These are phyloP conservation scores for Amphichorda felina DNA, from an alignment of 2,329 filamentous ascomycete genomes.

Conservation along the genomic window DNA sequence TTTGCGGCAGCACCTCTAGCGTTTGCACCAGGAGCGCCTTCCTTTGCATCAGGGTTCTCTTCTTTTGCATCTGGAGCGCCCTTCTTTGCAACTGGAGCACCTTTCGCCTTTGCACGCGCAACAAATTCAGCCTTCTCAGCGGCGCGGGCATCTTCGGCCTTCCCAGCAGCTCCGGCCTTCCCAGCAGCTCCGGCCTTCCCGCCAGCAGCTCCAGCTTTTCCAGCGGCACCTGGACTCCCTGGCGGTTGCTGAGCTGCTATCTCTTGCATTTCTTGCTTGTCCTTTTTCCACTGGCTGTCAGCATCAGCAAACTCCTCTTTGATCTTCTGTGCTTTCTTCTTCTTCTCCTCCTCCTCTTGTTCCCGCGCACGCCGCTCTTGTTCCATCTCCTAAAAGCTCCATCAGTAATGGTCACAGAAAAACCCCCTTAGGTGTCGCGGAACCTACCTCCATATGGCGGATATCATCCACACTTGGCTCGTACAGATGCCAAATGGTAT, in stretches of 20 bases:
- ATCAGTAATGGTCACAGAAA: not conserved
- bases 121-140: not conserved
- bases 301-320: slow-evolving; percentile 71
- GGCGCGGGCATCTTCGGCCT: slow-evolving; percentile 3
- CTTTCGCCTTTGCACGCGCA: not conserved
- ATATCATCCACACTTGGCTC: slow-evolving; percentile 98
- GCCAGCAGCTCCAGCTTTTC: slow-evolving; percentile 4
- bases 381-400: slow-evolving; percentile 68
- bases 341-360: slow-evolving; percentile 54
- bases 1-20: not conserved
- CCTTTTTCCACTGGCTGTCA: slow-evolving; percentile 76
- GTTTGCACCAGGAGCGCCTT: not conserved
- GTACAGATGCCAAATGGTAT: slow-evolving; percentile 99
- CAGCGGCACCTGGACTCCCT: slow-evolving; percentile 1
- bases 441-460: slow-evolving; percentile 76
- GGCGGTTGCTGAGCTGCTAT: not conserved
- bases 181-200: not conserved
- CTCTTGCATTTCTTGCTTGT: slow-evolving; percentile 58
- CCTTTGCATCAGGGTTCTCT: not conserved
- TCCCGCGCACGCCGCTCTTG: slow-evolving; percentile 70
- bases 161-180: not conserved
- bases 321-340: slow-evolving; percentile 68
- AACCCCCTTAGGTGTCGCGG: not conserved
- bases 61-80: too few relatives aligned
- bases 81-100: slow-evolving; percentile 1